These are phyloP conservation scores for Podaxis carcinomalis DNA, from an alignment of 768 basidiomycete genomes.

Conservation along the genomic window DNA sequence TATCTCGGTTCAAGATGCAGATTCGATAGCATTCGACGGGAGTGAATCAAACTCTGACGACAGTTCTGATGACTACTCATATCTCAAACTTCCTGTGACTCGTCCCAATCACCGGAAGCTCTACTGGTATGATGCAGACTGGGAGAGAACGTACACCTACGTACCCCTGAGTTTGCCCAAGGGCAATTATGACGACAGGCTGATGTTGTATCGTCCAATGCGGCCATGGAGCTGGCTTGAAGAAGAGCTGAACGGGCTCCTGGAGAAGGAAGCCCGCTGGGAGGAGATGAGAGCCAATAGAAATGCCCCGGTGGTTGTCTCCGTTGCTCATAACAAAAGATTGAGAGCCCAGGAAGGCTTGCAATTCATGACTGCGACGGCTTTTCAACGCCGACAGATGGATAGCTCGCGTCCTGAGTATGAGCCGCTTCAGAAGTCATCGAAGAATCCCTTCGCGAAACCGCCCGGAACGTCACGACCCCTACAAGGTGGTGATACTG, in stretches of 20 bases:
- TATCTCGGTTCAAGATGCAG: neutral
- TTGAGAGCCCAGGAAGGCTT: neutral
- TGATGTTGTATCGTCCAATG: constrained; percentile 8
- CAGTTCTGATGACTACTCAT: no score
- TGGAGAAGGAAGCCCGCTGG: neutral
- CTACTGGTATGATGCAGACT: constrained; percentile 11
- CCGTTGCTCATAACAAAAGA: neutral
- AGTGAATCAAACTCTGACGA: neutral
- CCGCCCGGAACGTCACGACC: neutral
- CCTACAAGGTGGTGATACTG: neutral
- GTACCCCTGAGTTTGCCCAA: constrained; percentile 10
- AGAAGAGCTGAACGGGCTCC: neutral
- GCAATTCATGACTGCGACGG: constrained; percentile 2
- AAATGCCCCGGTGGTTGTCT: neutral
- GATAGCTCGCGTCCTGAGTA: neutral
- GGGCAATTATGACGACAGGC: neutral
- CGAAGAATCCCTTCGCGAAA: constrained; percentile 9
- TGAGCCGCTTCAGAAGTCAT: neutral
- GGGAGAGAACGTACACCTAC: constrained; percentile 12
- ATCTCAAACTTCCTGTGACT: neutral
- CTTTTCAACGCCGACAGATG: neutral
- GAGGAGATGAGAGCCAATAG: neutral
- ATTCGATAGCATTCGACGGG: neutral
- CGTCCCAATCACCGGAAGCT: neutral
- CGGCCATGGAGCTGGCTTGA: constrained; percentile 1